phyloP scores from a whole-genome alignment of 441 rosid genomes.

The Macaranga tanarius region DNA sequence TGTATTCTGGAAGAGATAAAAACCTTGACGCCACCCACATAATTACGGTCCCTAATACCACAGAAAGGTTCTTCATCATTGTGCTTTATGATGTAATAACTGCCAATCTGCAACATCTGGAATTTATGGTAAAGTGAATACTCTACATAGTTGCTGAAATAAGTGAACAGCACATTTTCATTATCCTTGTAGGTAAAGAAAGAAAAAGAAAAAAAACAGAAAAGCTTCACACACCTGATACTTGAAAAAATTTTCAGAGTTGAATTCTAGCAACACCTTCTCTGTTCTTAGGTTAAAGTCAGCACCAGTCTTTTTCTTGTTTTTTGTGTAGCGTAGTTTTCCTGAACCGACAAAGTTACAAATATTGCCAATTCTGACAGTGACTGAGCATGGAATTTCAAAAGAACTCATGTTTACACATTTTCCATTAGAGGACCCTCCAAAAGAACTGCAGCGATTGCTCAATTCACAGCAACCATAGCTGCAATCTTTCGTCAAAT shows the following conservation, averaged over 20 bases:
- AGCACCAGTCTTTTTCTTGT: slow-evolving; percentile 27
- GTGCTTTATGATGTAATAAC: slow-evolving; percentile 65
- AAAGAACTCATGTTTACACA: slow-evolving; percentile 29
- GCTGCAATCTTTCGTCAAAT: slow-evolving; percentile 20
- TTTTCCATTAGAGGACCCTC: slow-evolving; percentile 25
- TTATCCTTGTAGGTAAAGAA: neutral
- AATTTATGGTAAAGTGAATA: slow-evolving; percentile 29
- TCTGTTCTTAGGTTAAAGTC: slow-evolving; percentile 34
- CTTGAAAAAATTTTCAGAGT: slow-evolving; percentile 39
- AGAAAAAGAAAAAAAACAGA: neutral
- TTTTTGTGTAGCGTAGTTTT: slow-evolving; percentile 39
- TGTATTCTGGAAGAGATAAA: slow-evolving; percentile 40
- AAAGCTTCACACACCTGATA: slow-evolving; percentile 46
- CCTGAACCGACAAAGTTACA: slow-evolving; percentile 36
- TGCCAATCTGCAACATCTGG: slow-evolving; percentile 78
- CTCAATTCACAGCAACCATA: slow-evolving; percentile 15
- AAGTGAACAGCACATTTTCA: neutral
- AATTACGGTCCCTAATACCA: slow-evolving; percentile 31
- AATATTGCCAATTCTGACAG: slow-evolving; percentile 40
- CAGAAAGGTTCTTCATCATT: slow-evolving; percentile 48
- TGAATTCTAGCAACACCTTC: slow-evolving; percentile 69
- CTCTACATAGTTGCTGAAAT: slow-evolving; percentile 5
- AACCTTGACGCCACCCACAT: slow-evolving; percentile 40
- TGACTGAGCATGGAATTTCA: slow-evolving; percentile 56
- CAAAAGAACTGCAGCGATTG: slow-evolving; percentile 16